Base-by-base conservation (phyloP, 495 filamentous ascomycete genomes). In the Rhizodiscina lignyota region DNA sequence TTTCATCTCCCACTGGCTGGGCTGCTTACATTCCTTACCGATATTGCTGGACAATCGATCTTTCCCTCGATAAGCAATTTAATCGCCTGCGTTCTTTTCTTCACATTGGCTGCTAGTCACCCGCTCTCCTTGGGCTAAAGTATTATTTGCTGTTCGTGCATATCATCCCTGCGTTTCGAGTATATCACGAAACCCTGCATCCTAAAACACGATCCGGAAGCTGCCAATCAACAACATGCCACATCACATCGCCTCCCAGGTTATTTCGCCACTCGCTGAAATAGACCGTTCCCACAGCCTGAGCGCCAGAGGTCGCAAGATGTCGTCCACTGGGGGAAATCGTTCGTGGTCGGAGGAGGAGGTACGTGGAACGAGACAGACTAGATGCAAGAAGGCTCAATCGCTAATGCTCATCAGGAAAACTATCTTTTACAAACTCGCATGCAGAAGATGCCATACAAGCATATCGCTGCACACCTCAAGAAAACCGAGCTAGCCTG, bases 401-500 rank as follows among this genome's bases (percentile, higher is more conserved):
- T n/a, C n/a, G n/a, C n/a, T n/a, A n/a, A n/a, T n/a, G n/a, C n/a
- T n/a, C n/a, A 30, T 43, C 45, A 85, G 79, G 80, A 86, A 61
- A 68, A 74, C n/a, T 86, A 85, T 53, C 72, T 86, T 24, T 68
- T 86, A 41, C 77, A 82, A 51, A 85, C 79, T 40, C 74, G 80
- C 27, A 68, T 78, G 52, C 77, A 84, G 44, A 84, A 84, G 59
- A 80, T 85, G 72, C 79, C 80, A 1, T 86, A 86, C 58, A 86
- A 86, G 66, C 80, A 85, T 46, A 86, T 86, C 49, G 80, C 80
- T 38, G 69, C 72, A 38, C 73, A 83, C 44, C 58, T 86, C 41
- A 82, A 83, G 56, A 86, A 86, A 63, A 86, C 80, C 3, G 80
- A 86, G 61, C 60, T 86, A 39, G 80, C 80, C 35, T 86, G 80